Percentiles rank a stretch among this genome's conserved stretches.
phyloP scores from a whole-genome alignment of 371 early-diverging fungal species.

The Coemansia sp. region DNA sequence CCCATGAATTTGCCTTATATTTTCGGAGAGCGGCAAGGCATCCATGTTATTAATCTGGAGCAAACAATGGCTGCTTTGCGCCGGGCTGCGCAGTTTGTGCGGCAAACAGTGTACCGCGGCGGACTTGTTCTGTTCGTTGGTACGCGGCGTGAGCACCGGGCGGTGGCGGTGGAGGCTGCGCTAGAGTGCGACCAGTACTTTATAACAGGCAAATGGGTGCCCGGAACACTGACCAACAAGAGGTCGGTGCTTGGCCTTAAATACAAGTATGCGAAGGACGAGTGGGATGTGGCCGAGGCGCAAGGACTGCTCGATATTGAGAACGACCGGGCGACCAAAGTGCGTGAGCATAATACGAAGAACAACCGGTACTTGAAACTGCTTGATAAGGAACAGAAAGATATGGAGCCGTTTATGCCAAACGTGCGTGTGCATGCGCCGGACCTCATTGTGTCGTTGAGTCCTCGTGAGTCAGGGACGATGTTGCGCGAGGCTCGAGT shows the following conservation, averaged over 20 bases:
- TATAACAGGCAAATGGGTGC: conserved; percentile 80
- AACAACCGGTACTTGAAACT: conserved; percentile 7
- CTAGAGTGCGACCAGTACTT: conserved; percentile 75
- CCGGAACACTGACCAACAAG: conserved; percentile 89
- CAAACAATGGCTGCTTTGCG: conserved; percentile 87
- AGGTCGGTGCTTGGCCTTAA: conserved; percentile 62
- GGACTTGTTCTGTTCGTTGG: conserved; percentile 92
- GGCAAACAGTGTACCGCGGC: conserved; percentile 73
- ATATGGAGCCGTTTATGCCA: conserved; percentile 11
- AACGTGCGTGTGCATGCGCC: conserved; percentile 70
- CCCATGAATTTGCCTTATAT: conserved; percentile 82
- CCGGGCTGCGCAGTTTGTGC: conserved; percentile 75
- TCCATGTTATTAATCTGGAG: conserved; percentile 94
- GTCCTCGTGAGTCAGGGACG: conserved; percentile 76
- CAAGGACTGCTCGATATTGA: conserved; percentile 9
- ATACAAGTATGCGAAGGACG: conserved; percentile 4
- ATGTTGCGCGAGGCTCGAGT: conserved; percentile 82
- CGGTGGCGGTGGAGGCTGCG: conserved; percentile 68
- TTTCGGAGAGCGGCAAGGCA: conserved; percentile 87
- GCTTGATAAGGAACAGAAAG: conserved; percentile 18
- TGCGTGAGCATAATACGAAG: background rate
- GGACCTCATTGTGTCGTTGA: conserved; percentile 85
- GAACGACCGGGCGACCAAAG: background rate
- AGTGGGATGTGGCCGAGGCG: conserved; percentile 34
- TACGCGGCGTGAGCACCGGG: conserved; percentile 67